Conservation (phyloP, 805 yeast species). For the Starmerella apicola region DNA sequence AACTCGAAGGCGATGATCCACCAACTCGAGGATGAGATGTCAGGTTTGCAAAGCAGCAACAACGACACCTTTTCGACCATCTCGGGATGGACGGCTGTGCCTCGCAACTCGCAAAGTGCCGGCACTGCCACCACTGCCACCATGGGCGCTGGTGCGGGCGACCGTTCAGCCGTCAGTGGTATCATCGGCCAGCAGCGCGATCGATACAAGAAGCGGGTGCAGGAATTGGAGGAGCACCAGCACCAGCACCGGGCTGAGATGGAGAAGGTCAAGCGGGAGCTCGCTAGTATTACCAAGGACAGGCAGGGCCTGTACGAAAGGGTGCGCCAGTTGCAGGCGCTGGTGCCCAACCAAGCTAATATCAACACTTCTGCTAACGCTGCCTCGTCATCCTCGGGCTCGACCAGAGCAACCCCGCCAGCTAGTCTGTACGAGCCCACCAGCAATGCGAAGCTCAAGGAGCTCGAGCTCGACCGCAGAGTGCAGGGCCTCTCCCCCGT, state of each 20-base stretch:
- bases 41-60: slow-evolving; percentile 15
- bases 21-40: slow-evolving; percentile 64
- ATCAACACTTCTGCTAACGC: slow-evolving; percentile 33
- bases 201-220: slow-evolving; percentile 70
- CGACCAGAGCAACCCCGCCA: slow-evolving; percentile 36
- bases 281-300: slow-evolving; percentile 53
- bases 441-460: slow-evolving; percentile 72
- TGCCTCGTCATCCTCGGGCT: slow-evolving; percentile 54
- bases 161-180: slow-evolving; percentile 35
- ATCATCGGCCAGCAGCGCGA: slow-evolving; percentile 92
- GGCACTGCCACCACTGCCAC: slow-evolving; percentile 4
- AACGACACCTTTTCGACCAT: slow-evolving; percentile 24
- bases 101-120: slow-evolving; percentile 30
- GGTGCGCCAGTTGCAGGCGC: slow-evolving; percentile 27
- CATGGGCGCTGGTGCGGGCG: slow-evolving; percentile 20
- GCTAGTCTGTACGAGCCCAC: slow-evolving; percentile 55
- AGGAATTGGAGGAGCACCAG: slow-evolving; percentile 71
- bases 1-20: slow-evolving; percentile 37
- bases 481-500: slow-evolving; percentile 58
- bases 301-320: slow-evolving; percentile 71
- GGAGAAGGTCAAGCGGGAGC: slow-evolving; percentile 51
- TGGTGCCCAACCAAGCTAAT: slow-evolving; percentile 1
- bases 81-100: slow-evolving; percentile 27
- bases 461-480: slow-evolving; percentile 63
- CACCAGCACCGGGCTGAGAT: slow-evolving; percentile 44